Base-by-base conservation (phyloP, 1,284 basidiomycete species). In the Rhodofomes roseus region DNA sequence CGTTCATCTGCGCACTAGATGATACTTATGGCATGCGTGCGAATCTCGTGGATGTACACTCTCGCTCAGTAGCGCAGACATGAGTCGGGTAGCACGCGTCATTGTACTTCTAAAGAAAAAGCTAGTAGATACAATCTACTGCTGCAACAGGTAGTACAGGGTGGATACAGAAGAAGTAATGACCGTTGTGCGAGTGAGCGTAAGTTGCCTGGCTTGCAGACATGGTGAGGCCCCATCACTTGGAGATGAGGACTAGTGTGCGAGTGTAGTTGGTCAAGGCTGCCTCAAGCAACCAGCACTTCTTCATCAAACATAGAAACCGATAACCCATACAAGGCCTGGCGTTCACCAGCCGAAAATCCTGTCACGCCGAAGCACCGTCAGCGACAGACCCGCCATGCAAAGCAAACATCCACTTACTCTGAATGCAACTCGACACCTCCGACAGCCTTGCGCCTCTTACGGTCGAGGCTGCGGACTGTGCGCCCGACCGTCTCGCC, bases 341-440 rank as follows among this genome's bases (percentile, higher is more conserved):
- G 1, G 50, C 18, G 1, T 34, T 52, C 50, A 52, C 50, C 50
- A 52, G 2, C 75, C 74, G 1, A 76, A 29, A 8, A 76, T 18
- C 8, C 66, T 52, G 39, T 75, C 56, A 55, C 74, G 69, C 9
- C 56, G 23, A 75, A 74, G 77, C 65, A 70, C 77, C 54, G 59
- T 62, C 0, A 73, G 71, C 0, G 71, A 76, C 60, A 77, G 77
- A 54, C 73, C 72, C 70, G 1, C 68, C 54, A 48, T 4, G 16
- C 1, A 29, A 25, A 51, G 22, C 7, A 31, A 46, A 60, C 2
- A n/a, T n/a, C n/a, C n/a, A 70, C 73, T 55, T 46, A 83, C 87
- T 92, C 89, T 70, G 89, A 85, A 66, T 86, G 81, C 11, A 89
- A 67, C 70, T 91, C 86, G 44, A 92, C 79, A 7, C 89, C 89